Evolutionary conservation across 2,329 filamentous ascomycete species (phyloP).

Genomic region (Kalmusia sp.): DNA sequence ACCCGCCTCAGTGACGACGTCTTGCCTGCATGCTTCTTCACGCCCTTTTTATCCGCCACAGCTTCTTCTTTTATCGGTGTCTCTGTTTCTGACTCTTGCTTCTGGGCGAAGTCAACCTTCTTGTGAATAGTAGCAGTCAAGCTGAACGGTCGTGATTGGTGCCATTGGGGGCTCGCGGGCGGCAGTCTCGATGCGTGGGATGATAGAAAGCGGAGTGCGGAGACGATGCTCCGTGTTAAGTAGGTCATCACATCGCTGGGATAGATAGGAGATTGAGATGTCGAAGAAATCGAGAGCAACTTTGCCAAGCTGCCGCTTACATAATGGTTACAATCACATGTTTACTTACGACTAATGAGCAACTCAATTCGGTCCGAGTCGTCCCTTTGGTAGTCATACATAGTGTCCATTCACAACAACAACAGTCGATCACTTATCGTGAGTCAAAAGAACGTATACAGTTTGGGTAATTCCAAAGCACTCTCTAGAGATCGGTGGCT

Average conservation of each 20-base stretch:
- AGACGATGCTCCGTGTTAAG: slow-evolving; percentile 31
- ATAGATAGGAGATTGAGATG: background rate
- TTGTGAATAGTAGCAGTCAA: slow-evolving; percentile 19
- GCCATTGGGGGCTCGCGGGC: slow-evolving; percentile 3
- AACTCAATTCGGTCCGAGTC: too few relatives aligned
- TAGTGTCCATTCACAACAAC: too few relatives aligned
- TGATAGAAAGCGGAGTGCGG: slow-evolving; percentile 8
- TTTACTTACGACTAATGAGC: too few relatives aligned
- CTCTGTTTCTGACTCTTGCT: slow-evolving; percentile 23
- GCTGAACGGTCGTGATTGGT: slow-evolving; percentile 22
- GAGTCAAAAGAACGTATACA: too few relatives aligned
- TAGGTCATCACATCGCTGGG: slow-evolving; percentile 24
- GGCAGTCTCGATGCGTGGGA: slow-evolving; percentile 11
- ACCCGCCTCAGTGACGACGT: slow-evolving; percentile 78
- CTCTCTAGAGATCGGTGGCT: too few relatives aligned
- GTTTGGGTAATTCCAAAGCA: too few relatives aligned
- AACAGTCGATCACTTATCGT: too few relatives aligned
- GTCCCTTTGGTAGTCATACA: too few relatives aligned
- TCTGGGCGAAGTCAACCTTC: slow-evolving; percentile 34
- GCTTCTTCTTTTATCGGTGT: slow-evolving; percentile 15
- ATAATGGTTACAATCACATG: too few relatives aligned
- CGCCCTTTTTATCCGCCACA: slow-evolving; percentile 24
- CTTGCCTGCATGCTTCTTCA: slow-evolving; percentile 39
- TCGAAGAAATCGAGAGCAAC: too few relatives aligned
- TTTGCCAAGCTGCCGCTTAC: too few relatives aligned